Base-by-base conservation (phyloP, 2,329 filamentous ascomycete genomes). In the Fusarium lateritium region DNA sequence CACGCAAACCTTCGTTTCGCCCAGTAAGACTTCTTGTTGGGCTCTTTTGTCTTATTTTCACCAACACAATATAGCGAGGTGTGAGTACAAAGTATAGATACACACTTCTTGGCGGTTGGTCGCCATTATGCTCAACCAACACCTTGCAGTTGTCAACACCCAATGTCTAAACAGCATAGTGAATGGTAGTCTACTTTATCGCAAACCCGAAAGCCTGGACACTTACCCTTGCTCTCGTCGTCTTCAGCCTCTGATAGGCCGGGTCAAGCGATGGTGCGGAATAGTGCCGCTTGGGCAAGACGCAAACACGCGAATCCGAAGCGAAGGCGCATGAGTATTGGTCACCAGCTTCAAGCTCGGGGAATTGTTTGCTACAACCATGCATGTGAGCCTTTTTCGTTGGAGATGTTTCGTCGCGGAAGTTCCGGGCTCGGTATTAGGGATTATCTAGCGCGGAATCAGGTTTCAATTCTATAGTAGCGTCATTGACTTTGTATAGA, bases 191-290 rank as follows among this genome's bases (percentile, higher is more conserved):
- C 21, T 26, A 14, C 24, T 50, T 28, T 28, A 19, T 31, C 19
- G 38, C 31, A n/a, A 40, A 22, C 17, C 17, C n/a, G n/a, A 39
- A 39, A 39, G 36, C 34, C 26, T 42, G 22, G 31, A 56, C 38
- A 40, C 21, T 51, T 53, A 28, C 21, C 36, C 36, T 49, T 58
- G 28, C 47, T 44, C 45, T 54, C 62, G 65, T 49, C 34, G 21
- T 39, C 54, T 58, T 52, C 24, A 39, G 22, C 11, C 26, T 33
- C 39, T 56, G 57, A 70, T 68, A 70, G 67, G 67, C 4, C 17
- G 21, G 7, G 7, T 19, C 49, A 70, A 70, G 67, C 67, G 67
- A 70, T 50, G 11, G 34, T 21, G 62, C 67, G 67, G 67, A 70
- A 70, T 39, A 21, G 34, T 50, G 62, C 67, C 67, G 67, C 67